phyloP scores from a whole-genome alignment of 345 rosid genomes.

The Citrus maxima region DNA sequence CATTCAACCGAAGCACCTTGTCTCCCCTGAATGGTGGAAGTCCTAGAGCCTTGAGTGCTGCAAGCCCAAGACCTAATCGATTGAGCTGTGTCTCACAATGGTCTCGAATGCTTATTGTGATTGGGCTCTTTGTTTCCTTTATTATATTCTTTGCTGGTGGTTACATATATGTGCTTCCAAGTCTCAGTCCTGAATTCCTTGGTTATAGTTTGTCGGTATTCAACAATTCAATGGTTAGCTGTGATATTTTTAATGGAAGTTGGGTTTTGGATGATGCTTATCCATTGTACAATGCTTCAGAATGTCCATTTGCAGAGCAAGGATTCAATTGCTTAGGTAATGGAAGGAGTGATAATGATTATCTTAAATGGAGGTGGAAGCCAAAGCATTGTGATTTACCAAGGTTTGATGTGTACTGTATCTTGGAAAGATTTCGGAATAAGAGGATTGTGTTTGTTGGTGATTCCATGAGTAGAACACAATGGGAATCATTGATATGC shows the following conservation, averaged over 20 bases:
- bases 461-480: constrained; percentile 88
- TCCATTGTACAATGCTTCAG: constrained; percentile 65
- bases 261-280: constrained; percentile 64
- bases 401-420: constrained; percentile 41
- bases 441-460: constrained; percentile 86
- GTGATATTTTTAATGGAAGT: constrained; percentile 55
- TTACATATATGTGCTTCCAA: constrained; percentile 66
- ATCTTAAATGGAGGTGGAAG: constrained; percentile 83
- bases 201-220: constrained; percentile 37
- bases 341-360: constrained; percentile 56
- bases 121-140: constrained; percentile 54
- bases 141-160: constrained; percentile 48
- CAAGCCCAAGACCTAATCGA: constrained; percentile 32
- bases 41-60: constrained; percentile 31
- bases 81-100: constrained; percentile 38
- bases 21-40: constrained; percentile 32
- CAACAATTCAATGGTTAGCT: constrained; percentile 33
- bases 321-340: constrained; percentile 79
- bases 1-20: constrained; percentile 34
- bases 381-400: constrained; percentile 64
- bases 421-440: constrained; percentile 54
- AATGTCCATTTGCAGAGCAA: constrained; percentile 71
- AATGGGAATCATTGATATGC: constrained; percentile 91
- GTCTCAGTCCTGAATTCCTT: constrained; percentile 42
- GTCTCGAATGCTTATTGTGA: constrained; percentile 45